Evolutionary conservation across 345 rosid genomes (phyloP).

Genomic region (Gossypium turneri): DNA sequence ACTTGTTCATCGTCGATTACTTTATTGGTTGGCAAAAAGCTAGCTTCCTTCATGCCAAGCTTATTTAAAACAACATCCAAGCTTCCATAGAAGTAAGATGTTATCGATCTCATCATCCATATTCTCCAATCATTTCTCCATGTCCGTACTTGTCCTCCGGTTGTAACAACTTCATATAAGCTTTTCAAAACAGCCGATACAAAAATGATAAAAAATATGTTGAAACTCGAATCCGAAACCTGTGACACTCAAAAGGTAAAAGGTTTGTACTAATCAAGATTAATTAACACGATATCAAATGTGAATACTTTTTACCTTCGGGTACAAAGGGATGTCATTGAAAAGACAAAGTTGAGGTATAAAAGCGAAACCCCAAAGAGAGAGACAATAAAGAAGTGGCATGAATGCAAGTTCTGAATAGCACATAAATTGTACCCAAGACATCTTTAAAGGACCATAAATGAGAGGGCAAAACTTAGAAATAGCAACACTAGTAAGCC

Average conservation of each 20-base stretch:
- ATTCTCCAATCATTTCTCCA: constrained; percentile 32
- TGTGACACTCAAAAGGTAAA: neutral
- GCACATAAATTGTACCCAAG: constrained; percentile 27
- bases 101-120: constrained; percentile 40
- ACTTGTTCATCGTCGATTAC: constrained; percentile 22
- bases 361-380: constrained; percentile 31
- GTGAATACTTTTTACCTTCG: constrained; percentile 26
- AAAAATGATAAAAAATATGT: constrained; percentile 26
- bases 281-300: neutral
- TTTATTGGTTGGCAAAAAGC: constrained; percentile 42
- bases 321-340: constrained; percentile 33
- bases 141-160: constrained; percentile 20
- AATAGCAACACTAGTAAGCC: constrained; percentile 23
- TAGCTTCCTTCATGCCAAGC: constrained; percentile 30
- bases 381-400: constrained; percentile 23
- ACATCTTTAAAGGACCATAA: constrained; percentile 29
- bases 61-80: constrained; percentile 27
- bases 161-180: constrained; percentile 21
- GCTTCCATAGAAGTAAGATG: constrained; percentile 22
- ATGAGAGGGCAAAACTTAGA: constrained; percentile 39
- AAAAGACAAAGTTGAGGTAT: constrained; percentile 44
- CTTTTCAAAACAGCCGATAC: constrained; percentile 18
- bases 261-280: neutral
- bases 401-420: constrained; percentile 16
- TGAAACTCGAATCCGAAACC: constrained; percentile 24